Evolutionary conservation across 176 grass and related monocot species (phyloP).

Genomic region (Carex cristatella): DNA sequence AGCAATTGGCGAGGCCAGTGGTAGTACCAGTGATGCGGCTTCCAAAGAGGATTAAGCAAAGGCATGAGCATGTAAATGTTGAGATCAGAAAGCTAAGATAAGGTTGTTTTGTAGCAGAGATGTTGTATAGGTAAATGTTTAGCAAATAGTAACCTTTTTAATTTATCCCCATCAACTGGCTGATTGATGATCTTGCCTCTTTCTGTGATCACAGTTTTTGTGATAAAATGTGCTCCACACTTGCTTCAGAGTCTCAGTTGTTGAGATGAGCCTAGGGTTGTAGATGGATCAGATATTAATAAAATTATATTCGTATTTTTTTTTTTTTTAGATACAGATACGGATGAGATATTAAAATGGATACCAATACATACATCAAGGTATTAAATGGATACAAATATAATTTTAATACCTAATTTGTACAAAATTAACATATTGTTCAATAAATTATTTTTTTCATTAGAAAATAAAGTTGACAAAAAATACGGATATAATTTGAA

Average conservation of each 20-base stretch:
- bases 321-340: too few relatives aligned
- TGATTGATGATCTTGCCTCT: background rate
- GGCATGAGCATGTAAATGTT: background rate
- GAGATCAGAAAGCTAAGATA: background rate
- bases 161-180: background rate
- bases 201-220: background rate
- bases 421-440: too few relatives aligned
- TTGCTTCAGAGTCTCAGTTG: background rate
- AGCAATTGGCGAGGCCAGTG: constrained; percentile 21
- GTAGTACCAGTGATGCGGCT: constrained; percentile 3
- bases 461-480: too few relatives aligned
- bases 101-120: background rate
- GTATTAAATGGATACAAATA: too few relatives aligned
- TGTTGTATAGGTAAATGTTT: background rate
- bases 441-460: too few relatives aligned
- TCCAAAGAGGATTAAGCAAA: constrained; percentile 28
- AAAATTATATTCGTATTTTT: too few relatives aligned
- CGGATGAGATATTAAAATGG: too few relatives aligned
- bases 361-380: too few relatives aligned
- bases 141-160: background rate
- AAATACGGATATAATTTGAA: too few relatives aligned
- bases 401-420: too few relatives aligned
- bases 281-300: too few relatives aligned
- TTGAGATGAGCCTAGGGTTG: background rate
- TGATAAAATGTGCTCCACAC: background rate